phyloP scores from a whole-genome alignment of 768 basidiomycete species.

The Lentinula edodes region DNA sequence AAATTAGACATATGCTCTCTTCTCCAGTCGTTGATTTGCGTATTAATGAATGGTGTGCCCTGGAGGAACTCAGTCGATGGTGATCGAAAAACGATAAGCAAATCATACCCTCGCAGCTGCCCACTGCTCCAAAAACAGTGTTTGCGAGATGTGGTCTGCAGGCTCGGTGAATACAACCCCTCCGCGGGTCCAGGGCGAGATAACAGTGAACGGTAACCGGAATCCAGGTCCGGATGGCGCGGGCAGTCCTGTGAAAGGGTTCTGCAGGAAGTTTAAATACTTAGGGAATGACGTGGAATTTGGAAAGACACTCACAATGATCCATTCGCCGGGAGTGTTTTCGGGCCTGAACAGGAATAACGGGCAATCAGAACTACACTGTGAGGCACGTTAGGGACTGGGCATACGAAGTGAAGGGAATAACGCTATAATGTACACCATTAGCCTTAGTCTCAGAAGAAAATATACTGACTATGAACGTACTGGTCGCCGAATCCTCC shows the following conservation, averaged over 20 bases:
- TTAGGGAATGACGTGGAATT: background rate
- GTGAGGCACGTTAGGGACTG: background rate
- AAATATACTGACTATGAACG: background rate
- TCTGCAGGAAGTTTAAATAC: background rate
- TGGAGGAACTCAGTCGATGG: background rate
- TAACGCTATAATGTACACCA: background rate
- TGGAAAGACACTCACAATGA: background rate
- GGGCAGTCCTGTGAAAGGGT: constrained; percentile 1
- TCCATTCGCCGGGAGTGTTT: constrained; percentile 1
- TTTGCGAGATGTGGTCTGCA: constrained; percentile 4
- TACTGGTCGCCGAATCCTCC: constrained; percentile 4
- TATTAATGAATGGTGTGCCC: constrained; percentile 5
- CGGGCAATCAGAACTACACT: background rate
- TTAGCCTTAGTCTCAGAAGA: background rate
- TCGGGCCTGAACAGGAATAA: background rate
- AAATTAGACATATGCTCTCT: constrained; percentile 8
- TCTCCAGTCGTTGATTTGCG: constrained; percentile 7
- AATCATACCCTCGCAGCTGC: background rate
- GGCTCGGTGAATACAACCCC: constrained; percentile 3
- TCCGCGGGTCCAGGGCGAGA: constrained; percentile 9
- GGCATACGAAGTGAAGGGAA: constrained; percentile 3
- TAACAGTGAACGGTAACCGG: constrained; percentile 1
- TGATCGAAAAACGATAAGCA: background rate
- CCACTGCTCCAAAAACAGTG: constrained; percentile 5
- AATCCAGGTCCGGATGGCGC: constrained; percentile 4